Evolutionary conservation across 257 asterid genomes (phyloP), one percentile per base, ranked within the genome.

Genomic region (Cordia subcordata): DNA sequence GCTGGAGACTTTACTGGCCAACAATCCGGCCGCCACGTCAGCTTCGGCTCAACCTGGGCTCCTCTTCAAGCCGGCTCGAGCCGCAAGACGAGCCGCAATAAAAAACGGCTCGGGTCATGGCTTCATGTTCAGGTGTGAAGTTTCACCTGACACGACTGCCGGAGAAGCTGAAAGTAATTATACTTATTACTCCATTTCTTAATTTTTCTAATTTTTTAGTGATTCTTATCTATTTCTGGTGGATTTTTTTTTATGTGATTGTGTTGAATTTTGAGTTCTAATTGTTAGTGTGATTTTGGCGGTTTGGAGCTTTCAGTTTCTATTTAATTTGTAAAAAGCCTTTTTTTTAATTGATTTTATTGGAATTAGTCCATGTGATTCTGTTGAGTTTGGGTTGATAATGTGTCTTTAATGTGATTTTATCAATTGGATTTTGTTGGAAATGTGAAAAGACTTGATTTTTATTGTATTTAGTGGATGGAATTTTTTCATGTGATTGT

Each of bases 1-100:
- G 84, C 80, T 87, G 35, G 96, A 90, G 68, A 77, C 86, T 53
- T 65, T 90, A 54, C 72, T 82, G 56, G 64, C 70, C 66, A 75
- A 83, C 72, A 77, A 76, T 22, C 55, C 81, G 71, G 49, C 89
- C 77, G 63, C 87, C 74, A 66, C 74, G 2, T 62, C 82, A 10
- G 20, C 61, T 20, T n/a, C n/a, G 44, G 68, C 70, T 63, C 79
- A 79, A 57, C 75, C n/a, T n/a, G n/a, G n/a, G n/a, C n/a, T n/a
- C 75, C 56, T 75, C 73, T 54, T 69, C 77, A 60, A n/a, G n/a
- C n/a, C n/a, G n/a, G n/a, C n/a, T n/a, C 77, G 78, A 33, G 50
- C 72, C n/a, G n/a, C n/a, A n/a, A n/a, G n/a, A n/a, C n/a, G n/a
- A n/a, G n/a, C n/a, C 55, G 33, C 52, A 40, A 66, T 17, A 21